phyloP scores from a whole-genome alignment of 2,329 filamentous ascomycete species.

The Neocucurbitaria cava region DNA sequence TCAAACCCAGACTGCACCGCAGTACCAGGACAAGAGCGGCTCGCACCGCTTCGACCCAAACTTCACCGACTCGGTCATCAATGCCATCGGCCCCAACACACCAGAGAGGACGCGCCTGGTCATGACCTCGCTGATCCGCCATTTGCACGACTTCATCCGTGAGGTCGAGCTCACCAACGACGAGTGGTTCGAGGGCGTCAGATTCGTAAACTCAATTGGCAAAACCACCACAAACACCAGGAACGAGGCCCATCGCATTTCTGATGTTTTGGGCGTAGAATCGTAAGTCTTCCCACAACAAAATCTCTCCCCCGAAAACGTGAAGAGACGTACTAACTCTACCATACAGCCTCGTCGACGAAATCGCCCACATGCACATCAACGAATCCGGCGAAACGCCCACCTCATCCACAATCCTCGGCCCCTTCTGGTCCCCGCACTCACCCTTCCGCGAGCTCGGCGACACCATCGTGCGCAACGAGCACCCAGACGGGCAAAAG shows the following conservation, averaged over 20 bases:
- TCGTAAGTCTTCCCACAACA: conserved; percentile 57
- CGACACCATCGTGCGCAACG: conserved; percentile 70
- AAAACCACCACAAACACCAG: conserved; percentile 71
- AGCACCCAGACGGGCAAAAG: conserved; percentile 62
- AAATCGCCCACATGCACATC: conserved; percentile 70
- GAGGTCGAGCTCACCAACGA: conserved; percentile 79
- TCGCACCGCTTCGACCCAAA: conserved; percentile 70
- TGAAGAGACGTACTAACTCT: not conserved
- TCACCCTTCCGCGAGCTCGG: conserved; percentile 75
- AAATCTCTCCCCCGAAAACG: rapidly evolving
- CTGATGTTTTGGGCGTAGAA: conserved; percentile 76
- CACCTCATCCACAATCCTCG: conserved; percentile 78
- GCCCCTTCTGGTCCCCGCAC: conserved; percentile 79
- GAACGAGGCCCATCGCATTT: conserved; percentile 77
- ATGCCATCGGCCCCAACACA: conserved; percentile 74
- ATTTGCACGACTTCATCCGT: conserved; percentile 80
- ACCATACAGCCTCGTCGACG: conserved; percentile 64
- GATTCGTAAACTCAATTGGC: conserved; percentile 77
- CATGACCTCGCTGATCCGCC: conserved; percentile 68
- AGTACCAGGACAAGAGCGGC: conserved; percentile 23
- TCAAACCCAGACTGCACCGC: conserved; percentile 31
- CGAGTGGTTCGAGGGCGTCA: conserved; percentile 78
- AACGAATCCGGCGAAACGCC: conserved; percentile 68
- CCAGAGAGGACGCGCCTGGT: conserved; percentile 69
- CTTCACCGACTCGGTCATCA: conserved; percentile 77